A percentile compares a stretch with the other conserved stretches of the same genome.
These are phyloP conservation scores for Sphaerulina populicola DNA, from an alignment of 2,329 filamentous ascomycete species.

Conservation along the genomic window DNA sequence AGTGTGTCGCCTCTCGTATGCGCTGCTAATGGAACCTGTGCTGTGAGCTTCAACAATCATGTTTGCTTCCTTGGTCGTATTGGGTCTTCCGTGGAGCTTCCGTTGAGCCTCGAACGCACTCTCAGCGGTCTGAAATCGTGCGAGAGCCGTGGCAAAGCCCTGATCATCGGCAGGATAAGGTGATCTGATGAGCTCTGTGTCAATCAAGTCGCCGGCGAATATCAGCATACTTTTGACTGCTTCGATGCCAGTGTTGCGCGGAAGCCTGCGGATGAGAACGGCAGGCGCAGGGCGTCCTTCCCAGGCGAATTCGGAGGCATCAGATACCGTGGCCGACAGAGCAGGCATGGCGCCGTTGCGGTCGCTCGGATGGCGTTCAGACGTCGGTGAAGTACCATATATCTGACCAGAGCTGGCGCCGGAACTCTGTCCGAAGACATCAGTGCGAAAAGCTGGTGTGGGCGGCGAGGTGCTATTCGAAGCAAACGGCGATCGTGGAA, in stretches of 20 bases:
- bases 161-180: conserved; percentile 48
- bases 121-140: conserved; percentile 49
- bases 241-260: conserved; percentile 51
- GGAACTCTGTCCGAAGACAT: conserved; percentile 33
- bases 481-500: conserved; percentile 17
- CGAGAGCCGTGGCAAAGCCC: conserved; percentile 51
- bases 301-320: conserved; percentile 17
- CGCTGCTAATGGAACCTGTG: conserved; percentile 13
- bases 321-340: conserved; percentile 22
- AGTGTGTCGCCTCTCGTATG: conserved; percentile 42
- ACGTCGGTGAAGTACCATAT: conserved; percentile 37
- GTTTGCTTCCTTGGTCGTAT: conserved; percentile 52
- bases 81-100: conserved; percentile 54
- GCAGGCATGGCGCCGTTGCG: conserved; percentile 29
- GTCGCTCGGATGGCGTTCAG: conserved; percentile 36
- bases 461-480: conserved; percentile 19
- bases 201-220: conserved; percentile 56
- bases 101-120: conserved; percentile 53
- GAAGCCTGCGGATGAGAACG: conserved; percentile 54
- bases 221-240: conserved; percentile 55
- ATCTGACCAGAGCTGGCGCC: conserved; percentile 27
- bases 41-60: conserved; percentile 51
- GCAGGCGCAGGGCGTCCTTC: conserved; percentile 24
- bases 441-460: conserved; percentile 23
- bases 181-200: conserved; percentile 49